phyloP scores from a whole-genome alignment of 441 rosid genomes.

The Jatropha multifida region DNA sequence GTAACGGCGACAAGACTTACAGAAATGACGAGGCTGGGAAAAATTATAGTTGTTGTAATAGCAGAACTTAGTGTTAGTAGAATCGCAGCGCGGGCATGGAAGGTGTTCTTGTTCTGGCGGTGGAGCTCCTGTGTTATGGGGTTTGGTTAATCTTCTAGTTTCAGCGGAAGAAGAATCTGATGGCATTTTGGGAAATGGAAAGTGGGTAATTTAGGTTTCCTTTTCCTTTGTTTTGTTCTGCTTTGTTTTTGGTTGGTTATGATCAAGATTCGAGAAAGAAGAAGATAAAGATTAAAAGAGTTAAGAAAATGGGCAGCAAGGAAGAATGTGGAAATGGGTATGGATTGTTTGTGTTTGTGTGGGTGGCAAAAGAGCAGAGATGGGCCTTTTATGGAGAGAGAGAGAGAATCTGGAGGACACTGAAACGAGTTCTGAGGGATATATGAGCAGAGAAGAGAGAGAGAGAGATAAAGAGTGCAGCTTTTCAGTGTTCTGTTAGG shows the following conservation, averaged over 20 bases:
- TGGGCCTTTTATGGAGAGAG: conserved; percentile 23
- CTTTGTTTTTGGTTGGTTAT: background rate
- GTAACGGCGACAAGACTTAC: conserved; percentile 93
- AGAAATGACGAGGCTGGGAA: conserved; percentile 95
- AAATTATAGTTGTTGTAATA: conserved; percentile 96
- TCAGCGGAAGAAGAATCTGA: conserved; percentile 43
- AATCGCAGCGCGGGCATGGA: conserved; percentile 89
- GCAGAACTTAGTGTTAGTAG: conserved; percentile 87
- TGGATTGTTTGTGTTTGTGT: background rate
- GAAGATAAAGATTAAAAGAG: background rate
- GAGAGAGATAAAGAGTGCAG: conserved; percentile 30
- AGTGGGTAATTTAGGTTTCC: background rate
- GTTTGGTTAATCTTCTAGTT: conserved; percentile 32
- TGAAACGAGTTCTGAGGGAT: conserved; percentile 33
- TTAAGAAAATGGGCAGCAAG: background rate
- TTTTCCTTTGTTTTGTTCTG: too few relatives aligned
- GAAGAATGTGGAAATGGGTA: background rate
- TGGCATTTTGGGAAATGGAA: conserved; percentile 32
- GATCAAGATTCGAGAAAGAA: background rate
- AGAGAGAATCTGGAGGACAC: conserved; percentile 30
- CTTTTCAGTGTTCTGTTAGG: conserved; percentile 49
- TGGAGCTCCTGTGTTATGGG: conserved; percentile 33
- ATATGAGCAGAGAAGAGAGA: conserved; percentile 27
- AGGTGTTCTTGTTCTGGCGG: conserved; percentile 70
- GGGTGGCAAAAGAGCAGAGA: conserved; percentile 5